A percentile compares a stretch with the other conserved stretches of the same genome.
These are phyloP conservation scores for Podila minutissima DNA, from an alignment of 192 early-diverging fungal species.

Conservation along the genomic window DNA sequence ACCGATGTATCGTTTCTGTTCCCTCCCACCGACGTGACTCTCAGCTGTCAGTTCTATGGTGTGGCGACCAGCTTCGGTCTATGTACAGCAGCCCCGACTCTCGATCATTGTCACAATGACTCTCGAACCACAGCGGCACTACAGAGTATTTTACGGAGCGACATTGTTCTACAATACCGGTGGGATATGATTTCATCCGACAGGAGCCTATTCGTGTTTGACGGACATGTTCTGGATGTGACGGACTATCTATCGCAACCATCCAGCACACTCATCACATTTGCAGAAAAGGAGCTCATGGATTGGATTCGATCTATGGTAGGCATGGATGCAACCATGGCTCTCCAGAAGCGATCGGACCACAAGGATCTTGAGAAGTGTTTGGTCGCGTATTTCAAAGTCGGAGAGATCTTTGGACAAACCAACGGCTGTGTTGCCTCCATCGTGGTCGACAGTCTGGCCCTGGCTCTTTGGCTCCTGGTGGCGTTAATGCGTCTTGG, in stretches of 20 bases:
- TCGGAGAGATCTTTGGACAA: constrained; percentile 27
- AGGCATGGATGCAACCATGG: constrained; percentile 23
- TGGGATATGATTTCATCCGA: constrained; percentile 6
- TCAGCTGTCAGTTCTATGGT: background rate
- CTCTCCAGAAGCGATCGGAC: constrained; percentile 12
- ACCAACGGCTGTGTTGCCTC: constrained; percentile 18
- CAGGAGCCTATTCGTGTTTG: constrained; percentile 13
- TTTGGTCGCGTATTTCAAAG: constrained; percentile 19
- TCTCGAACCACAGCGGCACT: background rate
- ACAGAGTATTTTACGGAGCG: background rate
- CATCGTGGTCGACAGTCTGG: constrained; percentile 16
- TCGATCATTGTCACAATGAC: background rate
- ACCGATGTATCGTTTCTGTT: background rate
- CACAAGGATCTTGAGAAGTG: constrained; percentile 1
- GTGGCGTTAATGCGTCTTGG: constrained; percentile 19
- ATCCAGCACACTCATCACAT: background rate
- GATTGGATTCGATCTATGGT: constrained; percentile 23
- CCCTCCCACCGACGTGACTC: background rate
- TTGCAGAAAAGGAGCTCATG: constrained; percentile 13
- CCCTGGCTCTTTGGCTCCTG: constrained; percentile 13
- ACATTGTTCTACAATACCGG: constrained; percentile 7
- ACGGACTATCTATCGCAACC: constrained; percentile 30
- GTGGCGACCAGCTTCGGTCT: background rate
- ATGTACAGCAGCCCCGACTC: background rate
- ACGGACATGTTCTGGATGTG: constrained; percentile 24